A percentile compares a stretch with the other conserved stretches of the same genome.
These are phyloP conservation scores for Beauveria australis DNA, from an alignment of 2,329 filamentous ascomycete species.

Conservation along the genomic window DNA sequence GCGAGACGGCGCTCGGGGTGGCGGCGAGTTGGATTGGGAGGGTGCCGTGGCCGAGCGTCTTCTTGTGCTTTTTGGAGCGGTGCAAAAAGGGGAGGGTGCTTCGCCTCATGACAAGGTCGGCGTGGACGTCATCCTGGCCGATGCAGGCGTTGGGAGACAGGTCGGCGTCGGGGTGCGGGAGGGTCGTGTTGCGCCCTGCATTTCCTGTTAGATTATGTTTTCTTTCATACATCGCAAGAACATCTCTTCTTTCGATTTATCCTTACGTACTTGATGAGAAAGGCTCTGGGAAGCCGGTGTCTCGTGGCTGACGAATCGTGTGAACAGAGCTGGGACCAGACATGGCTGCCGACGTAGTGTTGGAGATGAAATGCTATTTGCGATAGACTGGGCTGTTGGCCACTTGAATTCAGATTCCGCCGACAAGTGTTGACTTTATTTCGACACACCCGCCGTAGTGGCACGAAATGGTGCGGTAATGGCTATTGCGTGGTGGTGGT, in stretches of 20 bases:
- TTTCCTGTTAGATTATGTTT: not conserved
- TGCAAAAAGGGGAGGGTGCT: constrained; percentile 36
- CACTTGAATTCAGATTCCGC: not conserved
- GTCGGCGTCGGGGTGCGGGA: constrained; percentile 55
- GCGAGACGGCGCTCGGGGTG: constrained; percentile 25
- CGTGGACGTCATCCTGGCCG: constrained; percentile 43
- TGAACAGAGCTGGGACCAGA: not conserved
- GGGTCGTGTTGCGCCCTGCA: constrained; percentile 48
- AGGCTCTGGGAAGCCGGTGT: constrained; percentile 46
- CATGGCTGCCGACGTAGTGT: not conserved
- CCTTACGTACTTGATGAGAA: constrained; percentile 33
- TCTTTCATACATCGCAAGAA: not conserved
- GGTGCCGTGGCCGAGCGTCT: constrained; percentile 38
- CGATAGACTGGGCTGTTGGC: too few species aligned
- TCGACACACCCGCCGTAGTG: not conserved
- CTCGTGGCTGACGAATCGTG: constrained; percentile 21
- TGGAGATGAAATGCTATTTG: not conserved
- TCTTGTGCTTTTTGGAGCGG: constrained; percentile 31
- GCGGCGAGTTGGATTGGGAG: constrained; percentile 28
- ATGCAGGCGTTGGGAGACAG: constrained; percentile 49
- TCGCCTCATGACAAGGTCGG: constrained; percentile 32
- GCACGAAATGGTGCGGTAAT: not conserved
- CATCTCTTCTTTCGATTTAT: not conserved
- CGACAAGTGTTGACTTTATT: not conserved
- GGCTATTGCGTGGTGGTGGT: not conserved